Evolutionary conservation across 1,284 basidiomycete genomes (phyloP).

Genomic region (Cryptococcus sp.): DNA sequence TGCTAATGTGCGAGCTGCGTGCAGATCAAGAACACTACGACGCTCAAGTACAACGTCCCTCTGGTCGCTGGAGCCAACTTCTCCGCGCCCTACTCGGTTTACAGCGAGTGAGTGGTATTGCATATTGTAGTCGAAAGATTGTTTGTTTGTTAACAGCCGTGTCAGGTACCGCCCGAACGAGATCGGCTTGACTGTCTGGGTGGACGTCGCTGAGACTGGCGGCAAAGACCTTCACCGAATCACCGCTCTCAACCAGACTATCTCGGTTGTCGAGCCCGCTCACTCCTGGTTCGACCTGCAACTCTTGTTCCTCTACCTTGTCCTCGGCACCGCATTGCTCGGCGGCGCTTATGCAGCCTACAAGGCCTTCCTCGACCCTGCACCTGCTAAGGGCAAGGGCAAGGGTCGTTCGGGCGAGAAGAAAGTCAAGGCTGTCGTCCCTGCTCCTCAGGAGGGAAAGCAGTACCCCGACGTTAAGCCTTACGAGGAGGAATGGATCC

Average conservation of each 20-base stretch:
- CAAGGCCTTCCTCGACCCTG: slow-evolving; percentile 63
- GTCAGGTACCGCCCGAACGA: slow-evolving; percentile 67
- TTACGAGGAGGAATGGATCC: slow-evolving; percentile 91
- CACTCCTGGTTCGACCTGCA: slow-evolving; percentile 76
- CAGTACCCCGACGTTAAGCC: slow-evolving; percentile 66
- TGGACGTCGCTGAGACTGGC: slow-evolving; percentile 62
- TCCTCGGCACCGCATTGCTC: slow-evolving; percentile 67
- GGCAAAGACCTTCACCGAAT: slow-evolving; percentile 58
- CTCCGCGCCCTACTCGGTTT: slow-evolving; percentile 71
- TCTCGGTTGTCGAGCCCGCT: slow-evolving; percentile 79
- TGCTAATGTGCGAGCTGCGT: slow-evolving; percentile 2
- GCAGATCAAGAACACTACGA: slow-evolving; percentile 60
- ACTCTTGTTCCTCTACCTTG: slow-evolving; percentile 72
- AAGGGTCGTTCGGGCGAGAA: slow-evolving; percentile 25
- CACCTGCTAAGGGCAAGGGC: slow-evolving; percentile 46
- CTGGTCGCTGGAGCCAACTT: slow-evolving; percentile 67
- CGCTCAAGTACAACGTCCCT: slow-evolving; percentile 63
- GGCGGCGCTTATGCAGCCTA: slow-evolving; percentile 70
- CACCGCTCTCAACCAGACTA: slow-evolving; percentile 73
- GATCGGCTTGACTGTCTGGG: slow-evolving; percentile 73
- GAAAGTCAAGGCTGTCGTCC: slow-evolving; percentile 55
- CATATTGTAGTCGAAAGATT: background rate
- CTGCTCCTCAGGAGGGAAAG: slow-evolving; percentile 62
- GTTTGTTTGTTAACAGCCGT: slow-evolving; percentile 58
- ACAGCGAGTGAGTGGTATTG: slow-evolving; percentile 73